phyloP scores from a whole-genome alignment of 805 yeast genomes.

The Scheffersomyces ergatensis region DNA sequence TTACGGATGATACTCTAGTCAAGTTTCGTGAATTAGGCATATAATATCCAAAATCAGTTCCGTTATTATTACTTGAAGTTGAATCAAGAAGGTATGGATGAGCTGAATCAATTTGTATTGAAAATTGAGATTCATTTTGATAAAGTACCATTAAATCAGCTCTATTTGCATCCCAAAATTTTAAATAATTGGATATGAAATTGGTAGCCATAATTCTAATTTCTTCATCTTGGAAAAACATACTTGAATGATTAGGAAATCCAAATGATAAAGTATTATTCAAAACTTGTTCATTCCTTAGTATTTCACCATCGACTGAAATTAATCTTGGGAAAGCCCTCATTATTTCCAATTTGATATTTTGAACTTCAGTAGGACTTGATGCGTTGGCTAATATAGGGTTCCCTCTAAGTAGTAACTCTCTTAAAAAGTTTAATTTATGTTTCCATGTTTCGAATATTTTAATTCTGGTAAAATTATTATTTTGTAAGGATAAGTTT shows the following conservation, averaged over 20 bases:
- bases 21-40: slow-evolving; percentile 75
- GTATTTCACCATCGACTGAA: slow-evolving; percentile 71
- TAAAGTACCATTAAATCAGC: slow-evolving; percentile 68
- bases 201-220: slow-evolving; percentile 70
- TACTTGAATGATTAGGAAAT: slow-evolving; percentile 49
- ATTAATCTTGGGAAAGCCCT: slow-evolving; percentile 76
- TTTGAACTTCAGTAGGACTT: slow-evolving; percentile 26
- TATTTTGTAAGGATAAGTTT: slow-evolving; percentile 79
- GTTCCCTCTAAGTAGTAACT: slow-evolving; percentile 74
- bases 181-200: slow-evolving; percentile 72
- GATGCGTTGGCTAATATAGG: slow-evolving; percentile 52
- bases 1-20: slow-evolving; percentile 54
- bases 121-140: slow-evolving; percentile 81
- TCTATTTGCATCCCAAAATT: slow-evolving; percentile 81
- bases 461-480: slow-evolving; percentile 57
- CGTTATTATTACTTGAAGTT: slow-evolving; percentile 7
- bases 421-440: slow-evolving; percentile 71
- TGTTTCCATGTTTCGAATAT: slow-evolving; percentile 73
- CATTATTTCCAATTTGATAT: slow-evolving; percentile 60
- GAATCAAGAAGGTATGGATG: slow-evolving; percentile 48
- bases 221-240: slow-evolving; percentile 79
- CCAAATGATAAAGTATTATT: slow-evolving; percentile 53
- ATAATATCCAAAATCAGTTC: slow-evolving; percentile 58
- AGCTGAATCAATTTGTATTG: slow-evolving; percentile 70
- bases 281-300: slow-evolving; percentile 71